Conservation (phyloP, 441 rosid genomes). For the Pelargonium citronellum region DNA sequence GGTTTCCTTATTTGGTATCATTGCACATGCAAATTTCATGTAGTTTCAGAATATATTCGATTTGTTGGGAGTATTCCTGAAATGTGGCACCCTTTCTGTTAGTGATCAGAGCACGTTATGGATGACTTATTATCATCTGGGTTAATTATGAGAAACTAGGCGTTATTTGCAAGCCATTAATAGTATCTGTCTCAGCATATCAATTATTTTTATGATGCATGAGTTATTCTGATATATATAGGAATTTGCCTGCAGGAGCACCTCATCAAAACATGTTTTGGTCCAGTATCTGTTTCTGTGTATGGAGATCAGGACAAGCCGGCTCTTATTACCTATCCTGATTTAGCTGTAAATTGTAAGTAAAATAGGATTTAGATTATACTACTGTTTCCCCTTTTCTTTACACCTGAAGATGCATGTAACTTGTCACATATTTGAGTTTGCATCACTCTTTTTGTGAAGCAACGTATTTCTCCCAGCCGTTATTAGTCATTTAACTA, state of each 20-base stretch:
- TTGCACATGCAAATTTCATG: not conserved
- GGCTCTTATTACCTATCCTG: conserved; percentile 28
- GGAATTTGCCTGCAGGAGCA: conserved; percentile 21
- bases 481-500: not conserved
- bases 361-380: not conserved
- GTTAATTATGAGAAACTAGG: not conserved
- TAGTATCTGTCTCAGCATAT: not conserved
- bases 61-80: not conserved
- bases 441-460: not conserved
- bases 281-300: conserved; percentile 22
- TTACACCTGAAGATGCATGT: not conserved
- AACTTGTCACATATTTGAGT: not conserved
- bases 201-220: not conserved
- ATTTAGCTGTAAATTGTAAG: conserved; percentile 29
- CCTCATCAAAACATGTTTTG: conserved; percentile 22
- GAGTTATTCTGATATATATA: not conserved
- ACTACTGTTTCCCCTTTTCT: not conserved
- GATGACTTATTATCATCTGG: not conserved
- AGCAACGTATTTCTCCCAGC: not conserved
- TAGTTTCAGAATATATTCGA: not conserved
- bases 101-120: not conserved
- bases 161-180: not conserved
- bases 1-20: conserved; percentile 3
- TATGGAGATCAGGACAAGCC: conserved; percentile 31
- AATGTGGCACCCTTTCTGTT: not conserved